Conservation (phyloP, 257 asterid genomes). For the Petunia secreta region DNA sequence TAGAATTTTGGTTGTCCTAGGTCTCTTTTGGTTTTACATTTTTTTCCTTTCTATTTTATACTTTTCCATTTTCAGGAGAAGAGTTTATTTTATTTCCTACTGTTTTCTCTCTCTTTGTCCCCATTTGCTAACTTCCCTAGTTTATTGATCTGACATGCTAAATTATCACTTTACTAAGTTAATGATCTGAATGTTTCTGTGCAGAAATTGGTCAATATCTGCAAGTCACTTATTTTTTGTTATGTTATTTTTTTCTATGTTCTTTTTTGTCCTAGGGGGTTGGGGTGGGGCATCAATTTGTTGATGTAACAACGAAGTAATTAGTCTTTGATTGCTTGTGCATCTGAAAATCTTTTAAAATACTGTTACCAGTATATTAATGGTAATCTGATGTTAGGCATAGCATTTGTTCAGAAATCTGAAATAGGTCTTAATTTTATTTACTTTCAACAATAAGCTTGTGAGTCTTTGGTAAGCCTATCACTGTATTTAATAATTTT, state of each 20-base stretch:
- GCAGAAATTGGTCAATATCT: not conserved
- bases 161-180: not conserved
- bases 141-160: not conserved
- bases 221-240: not conserved
- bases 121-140: not conserved
- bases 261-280: not conserved
- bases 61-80: not conserved
- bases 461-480: not conserved
- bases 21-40: not conserved
- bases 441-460: not conserved
- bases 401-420: not conserved
- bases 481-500: not conserved
- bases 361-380: not conserved
- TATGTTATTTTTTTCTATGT: too few relatives aligned
- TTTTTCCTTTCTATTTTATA: not conserved
- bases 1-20: not conserved
- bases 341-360: not conserved
- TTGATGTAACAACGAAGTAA: not conserved
- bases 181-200: not conserved
- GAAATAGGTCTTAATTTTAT: not conserved
- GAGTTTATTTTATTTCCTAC: not conserved
- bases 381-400: conserved; percentile 10
- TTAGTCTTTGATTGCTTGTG: not conserved
- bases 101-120: not conserved
- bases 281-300: not conserved